Conservation (phyloP, 2,329 filamentous ascomycete genomes). For the Xylaria sp. region DNA sequence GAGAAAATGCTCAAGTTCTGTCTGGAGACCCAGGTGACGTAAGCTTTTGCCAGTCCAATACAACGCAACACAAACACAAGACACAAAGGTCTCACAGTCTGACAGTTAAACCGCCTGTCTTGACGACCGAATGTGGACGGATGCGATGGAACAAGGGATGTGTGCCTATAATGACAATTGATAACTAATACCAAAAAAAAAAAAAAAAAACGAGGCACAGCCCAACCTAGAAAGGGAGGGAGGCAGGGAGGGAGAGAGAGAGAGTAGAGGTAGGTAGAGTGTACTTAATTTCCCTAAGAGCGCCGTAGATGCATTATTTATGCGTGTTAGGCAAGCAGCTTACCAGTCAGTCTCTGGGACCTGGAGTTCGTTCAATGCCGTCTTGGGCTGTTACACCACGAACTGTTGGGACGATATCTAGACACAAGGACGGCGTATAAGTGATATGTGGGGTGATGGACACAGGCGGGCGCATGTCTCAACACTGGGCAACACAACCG, state of each 20-base stretch:
- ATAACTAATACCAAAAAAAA: neutral
- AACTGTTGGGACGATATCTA: constrained; percentile 1
- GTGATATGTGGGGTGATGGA: constrained; percentile 15
- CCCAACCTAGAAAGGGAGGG: neutral
- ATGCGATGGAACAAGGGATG: constrained; percentile 16
- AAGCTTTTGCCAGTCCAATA: constrained; percentile 12
- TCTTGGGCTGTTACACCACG: constrained; percentile 1
- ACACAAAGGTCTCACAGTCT: too few species aligned
- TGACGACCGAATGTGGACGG: constrained; percentile 9
- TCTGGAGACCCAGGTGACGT: neutral
- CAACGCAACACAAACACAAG: neutral
- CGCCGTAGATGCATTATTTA: neutral
- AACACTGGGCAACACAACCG: neutral
- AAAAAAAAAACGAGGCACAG: neutral
- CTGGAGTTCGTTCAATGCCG: neutral
- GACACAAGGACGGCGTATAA: neutral
- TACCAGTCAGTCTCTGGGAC: constrained; percentile 4
- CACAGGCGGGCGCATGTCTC: constrained; percentile 2
- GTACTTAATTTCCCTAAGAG: constrained; percentile 3
- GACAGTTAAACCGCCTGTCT: neutral
- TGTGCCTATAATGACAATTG: neutral
- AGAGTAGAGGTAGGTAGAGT: neutral
- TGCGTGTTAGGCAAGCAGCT: constrained; percentile 15
- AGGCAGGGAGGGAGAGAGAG: too few species aligned
- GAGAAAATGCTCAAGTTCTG: neutral